Base-by-base conservation (phyloP, 768 basidiomycete species). In the Hericium coralloides region DNA sequence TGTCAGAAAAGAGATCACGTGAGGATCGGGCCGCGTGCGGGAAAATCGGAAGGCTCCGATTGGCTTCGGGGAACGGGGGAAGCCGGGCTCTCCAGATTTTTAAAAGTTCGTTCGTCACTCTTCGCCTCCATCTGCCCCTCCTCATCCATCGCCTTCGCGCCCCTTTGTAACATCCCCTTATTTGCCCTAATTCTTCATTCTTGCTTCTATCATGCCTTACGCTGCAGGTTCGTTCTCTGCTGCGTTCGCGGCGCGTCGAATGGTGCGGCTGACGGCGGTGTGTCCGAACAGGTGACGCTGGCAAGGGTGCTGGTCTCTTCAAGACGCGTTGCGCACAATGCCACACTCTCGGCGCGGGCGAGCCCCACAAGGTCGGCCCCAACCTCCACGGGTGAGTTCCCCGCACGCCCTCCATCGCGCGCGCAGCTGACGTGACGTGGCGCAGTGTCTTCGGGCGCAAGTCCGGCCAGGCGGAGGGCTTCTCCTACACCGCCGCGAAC, bases 311-410 rank as follows among this genome's bases (percentile, higher is more conserved):
- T 69, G 76, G 78, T 68, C 87, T 97, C 72, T 98, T 98, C 87
- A 95, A 94, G 79, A 94, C 93, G 59, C 89, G 94, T 57, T 94
- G 90, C 67, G 86, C 88, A 43, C 92, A 97, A 70, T 98, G 95
- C 76, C 95, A 98, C 73, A 97, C 92, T 61, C 72, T 89, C 60
- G 89, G 75, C 56, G 76, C 80, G 64, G 84, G 86, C 56, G 91
- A 84, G 66, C 78, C 83, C 43, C 79, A 93, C 77, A 91, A 90
- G 72, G 93, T 98, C 58, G 95, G 95, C 56, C 95, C 95, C 49
- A 95, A 95, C 80, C 81, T 98, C 25, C 84, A 94, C 70, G 95
- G 95, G 85, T 92, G 65, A 63, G 89, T 72, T 9, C 49, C 18
- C 26, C 3, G 6, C 23, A 39, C 14, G 23, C 55, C 25, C 8